phyloP scores from a whole-genome alignment of 192 early-diverging fungal genomes.

The Globomyces pollinis-pini region DNA sequence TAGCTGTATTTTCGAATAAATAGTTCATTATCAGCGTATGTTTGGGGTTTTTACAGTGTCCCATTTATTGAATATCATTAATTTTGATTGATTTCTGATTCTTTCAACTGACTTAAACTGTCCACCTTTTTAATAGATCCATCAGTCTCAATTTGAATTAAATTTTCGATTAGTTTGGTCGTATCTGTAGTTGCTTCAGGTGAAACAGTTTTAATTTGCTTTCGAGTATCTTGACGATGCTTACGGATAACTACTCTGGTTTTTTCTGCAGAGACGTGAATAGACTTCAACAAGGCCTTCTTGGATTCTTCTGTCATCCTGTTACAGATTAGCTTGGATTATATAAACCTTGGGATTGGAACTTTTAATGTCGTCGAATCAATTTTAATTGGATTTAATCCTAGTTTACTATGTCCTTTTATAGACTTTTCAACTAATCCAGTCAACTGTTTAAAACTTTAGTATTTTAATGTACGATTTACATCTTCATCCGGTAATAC shows the following conservation, averaged over 20 bases:
- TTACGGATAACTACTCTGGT: neutral
- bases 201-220: neutral
- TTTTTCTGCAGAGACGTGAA: neutral
- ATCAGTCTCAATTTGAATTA: neutral
- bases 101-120: neutral
- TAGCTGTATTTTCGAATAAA: too few species aligned
- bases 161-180: neutral
- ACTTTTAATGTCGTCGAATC: slow-evolving; percentile 65
- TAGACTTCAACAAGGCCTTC: neutral
- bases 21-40: too few species aligned
- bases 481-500: slow-evolving; percentile 68
- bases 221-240: slow-evolving; percentile 1
- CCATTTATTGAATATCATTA: too few species aligned
- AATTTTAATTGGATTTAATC: slow-evolving; percentile 64
- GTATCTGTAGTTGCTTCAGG: neutral
- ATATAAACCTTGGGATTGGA: slow-evolving; percentile 64
- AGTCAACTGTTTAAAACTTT: slow-evolving; percentile 22
- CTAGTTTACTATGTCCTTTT: slow-evolving; percentile 64
- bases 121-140: slow-evolving; percentile 4
- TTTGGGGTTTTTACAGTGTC: too few species aligned
- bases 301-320: slow-evolving; percentile 3
- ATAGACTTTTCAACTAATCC: slow-evolving; percentile 66
- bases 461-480: too few species aligned
- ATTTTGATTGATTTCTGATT: slow-evolving; percentile 1
- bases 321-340: too few species aligned